Evolutionary conservation across 495 filamentous ascomycete species (phyloP).

Genomic region (Monascus purpureus): DNA sequence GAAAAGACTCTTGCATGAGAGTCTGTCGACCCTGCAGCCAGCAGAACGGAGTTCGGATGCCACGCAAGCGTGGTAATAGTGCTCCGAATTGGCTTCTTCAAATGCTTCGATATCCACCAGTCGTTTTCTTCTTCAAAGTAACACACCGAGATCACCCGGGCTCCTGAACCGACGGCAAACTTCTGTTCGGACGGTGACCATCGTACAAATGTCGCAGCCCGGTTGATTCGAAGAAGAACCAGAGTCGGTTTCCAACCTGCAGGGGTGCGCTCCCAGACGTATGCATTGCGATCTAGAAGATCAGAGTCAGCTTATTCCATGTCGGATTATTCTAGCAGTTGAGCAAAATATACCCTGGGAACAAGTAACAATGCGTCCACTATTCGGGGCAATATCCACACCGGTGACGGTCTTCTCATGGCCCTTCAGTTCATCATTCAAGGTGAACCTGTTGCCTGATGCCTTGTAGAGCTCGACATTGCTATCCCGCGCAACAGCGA

Average conservation of each 20-base stretch:
- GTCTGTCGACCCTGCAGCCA: constrained; percentile 89
- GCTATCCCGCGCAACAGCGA: constrained; percentile 85
- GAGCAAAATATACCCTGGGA: constrained; percentile 60
- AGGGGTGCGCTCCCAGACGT: constrained; percentile 90
- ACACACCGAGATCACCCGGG: constrained; percentile 90
- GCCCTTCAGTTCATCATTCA: constrained; percentile 84
- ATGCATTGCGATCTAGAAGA: constrained; percentile 79
- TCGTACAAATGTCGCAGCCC: constrained; percentile 89
- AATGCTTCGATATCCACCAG: constrained; percentile 99
- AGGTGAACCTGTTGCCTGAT: constrained; percentile 59
- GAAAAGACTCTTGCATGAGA: constrained; percentile 96
- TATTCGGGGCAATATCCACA: constrained; percentile 85
- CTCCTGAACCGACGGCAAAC: constrained; percentile 93
- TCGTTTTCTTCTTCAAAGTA: constrained; percentile 99
- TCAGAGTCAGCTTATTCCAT: background rate
- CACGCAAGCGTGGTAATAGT: constrained; percentile 88
- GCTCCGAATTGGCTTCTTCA: constrained; percentile 95
- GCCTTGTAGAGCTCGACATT: constrained; percentile 77
- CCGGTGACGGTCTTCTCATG: constrained; percentile 95
- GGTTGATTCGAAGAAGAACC: constrained; percentile 91
- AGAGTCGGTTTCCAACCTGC: constrained; percentile 93
- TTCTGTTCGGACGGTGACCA: constrained; percentile 96
- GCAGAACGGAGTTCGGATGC: constrained; percentile 93
- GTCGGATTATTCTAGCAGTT: background rate
- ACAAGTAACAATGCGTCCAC: constrained; percentile 89